Base-by-base conservation (phyloP, 805 yeast species). In the Millerago galiae region DNA sequence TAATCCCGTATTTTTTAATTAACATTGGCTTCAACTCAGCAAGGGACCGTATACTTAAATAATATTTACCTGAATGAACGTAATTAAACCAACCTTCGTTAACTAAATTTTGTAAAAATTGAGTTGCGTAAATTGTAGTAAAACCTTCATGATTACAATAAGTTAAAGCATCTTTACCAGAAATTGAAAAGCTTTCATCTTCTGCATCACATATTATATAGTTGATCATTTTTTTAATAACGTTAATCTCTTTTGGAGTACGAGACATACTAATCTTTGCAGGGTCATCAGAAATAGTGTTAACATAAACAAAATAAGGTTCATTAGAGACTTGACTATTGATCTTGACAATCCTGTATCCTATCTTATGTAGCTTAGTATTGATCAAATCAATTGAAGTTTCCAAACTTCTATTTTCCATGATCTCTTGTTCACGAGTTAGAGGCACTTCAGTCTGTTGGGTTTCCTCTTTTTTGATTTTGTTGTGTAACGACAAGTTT, bases 21-120 rank as follows among this genome's bases (percentile, higher is more conserved):
- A 79, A 52, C 48, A 66, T 71, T 32, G 58, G 59, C 41, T 67
- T 65, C 35, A 79, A 59, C 49, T 79, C 86, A 11, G 72, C 60
- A 8, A 78, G 45, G 1, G 72, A 54, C 21, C 74, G 56, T 1
- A 68, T 50, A 3, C 77, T 69, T 15, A 58, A 61, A 39, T 54
- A 63, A 49, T 50, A 75, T 26, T 45, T 62, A 47, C 59, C 66
- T 48, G 42, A 53, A 51, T 35, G 42, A 8, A 52, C 65, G 52
- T 28, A n/a, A 46, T 65, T 68, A 8, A 79, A 56, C 83, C 83
- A 78, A n/a, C 77, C 81, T 40, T 68, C 72, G 38, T 68, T 67
- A 13, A 71, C 68, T 8, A 78, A 53, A 15, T 58, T 49, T 9
- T 51, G 60, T 9, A 77, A 49, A 24, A 76, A 64, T 1, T 39